Evolutionary conservation across 805 yeast genomes (phyloP).

Genomic region (Candida golubevii): DNA sequence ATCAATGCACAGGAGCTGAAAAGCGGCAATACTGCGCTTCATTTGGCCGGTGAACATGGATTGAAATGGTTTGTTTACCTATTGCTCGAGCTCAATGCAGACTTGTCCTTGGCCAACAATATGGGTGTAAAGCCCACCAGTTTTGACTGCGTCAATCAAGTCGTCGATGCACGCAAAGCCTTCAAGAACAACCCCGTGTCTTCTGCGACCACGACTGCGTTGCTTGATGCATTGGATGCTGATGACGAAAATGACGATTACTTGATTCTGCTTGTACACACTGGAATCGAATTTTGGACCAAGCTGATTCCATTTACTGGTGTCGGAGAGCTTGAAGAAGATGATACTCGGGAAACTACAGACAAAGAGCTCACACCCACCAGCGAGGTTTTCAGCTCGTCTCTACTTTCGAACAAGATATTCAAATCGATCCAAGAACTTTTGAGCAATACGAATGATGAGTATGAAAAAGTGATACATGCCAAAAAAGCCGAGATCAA

Average conservation of each 20-base stretch:
- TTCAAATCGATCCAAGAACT: conserved; percentile 39
- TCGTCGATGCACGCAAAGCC: conserved; percentile 14
- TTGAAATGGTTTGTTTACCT: conserved; percentile 35
- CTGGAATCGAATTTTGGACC: conserved; percentile 31
- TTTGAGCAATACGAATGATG: conserved; percentile 32
- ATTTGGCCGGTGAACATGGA: conserved; percentile 38
- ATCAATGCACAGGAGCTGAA: conserved; percentile 34
- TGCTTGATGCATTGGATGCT: conserved; percentile 11
- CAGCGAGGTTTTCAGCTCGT: conserved; percentile 11
- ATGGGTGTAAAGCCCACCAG: conserved; percentile 85
- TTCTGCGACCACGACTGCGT: conserved; percentile 5
- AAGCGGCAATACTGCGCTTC: conserved; percentile 37
- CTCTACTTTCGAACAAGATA: conserved; percentile 27
- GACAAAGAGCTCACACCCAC: conserved; percentile 7
- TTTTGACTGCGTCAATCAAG: conserved; percentile 63
- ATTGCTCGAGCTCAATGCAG: conserved; percentile 33
- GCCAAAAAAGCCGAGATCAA: conserved; percentile 34
- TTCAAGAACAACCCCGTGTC: conserved; percentile 13
- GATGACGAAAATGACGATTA: conserved; percentile 21
- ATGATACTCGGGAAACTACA: not conserved
- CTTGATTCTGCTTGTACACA: conserved; percentile 31
- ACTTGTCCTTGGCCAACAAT: conserved; percentile 70
- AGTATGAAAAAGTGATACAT: conserved; percentile 35
- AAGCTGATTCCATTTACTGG: conserved; percentile 18
- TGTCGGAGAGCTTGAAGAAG: conserved; percentile 10